Percentiles rank a stretch among this genome's conserved stretches.
Conservation (phyloP, 345 rosid genomes). For the Citrus reticulata region DNA sequence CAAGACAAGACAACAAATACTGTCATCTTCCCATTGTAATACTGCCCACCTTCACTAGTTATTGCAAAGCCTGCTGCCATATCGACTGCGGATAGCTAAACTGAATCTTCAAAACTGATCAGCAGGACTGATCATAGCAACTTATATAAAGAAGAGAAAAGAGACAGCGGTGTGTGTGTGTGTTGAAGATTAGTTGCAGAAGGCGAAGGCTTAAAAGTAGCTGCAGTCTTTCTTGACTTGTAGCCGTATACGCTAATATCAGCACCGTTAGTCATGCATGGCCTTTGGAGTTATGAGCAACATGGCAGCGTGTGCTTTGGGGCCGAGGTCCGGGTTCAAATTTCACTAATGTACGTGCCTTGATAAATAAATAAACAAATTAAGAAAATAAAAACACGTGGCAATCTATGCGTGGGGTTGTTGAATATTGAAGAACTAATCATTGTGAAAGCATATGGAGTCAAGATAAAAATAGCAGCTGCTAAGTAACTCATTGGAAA, state of each 20-base stretch:
- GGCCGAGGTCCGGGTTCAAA: too few relatives aligned
- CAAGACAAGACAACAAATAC: conserved; percentile 63
- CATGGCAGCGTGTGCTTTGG: not conserved
- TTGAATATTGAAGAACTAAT: too few relatives aligned
- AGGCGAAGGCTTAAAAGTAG: not conserved
- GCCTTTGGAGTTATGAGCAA: not conserved
- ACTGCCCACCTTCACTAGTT: conserved; percentile 17
- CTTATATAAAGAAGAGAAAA: not conserved
- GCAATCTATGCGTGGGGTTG: too few relatives aligned
- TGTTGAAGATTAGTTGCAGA: not conserved
- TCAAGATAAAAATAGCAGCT: too few relatives aligned
- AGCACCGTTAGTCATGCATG: not conserved
- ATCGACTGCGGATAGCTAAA: not conserved
- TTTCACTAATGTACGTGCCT: too few relatives aligned
- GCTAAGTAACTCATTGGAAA: too few relatives aligned
- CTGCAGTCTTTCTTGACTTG: not conserved
- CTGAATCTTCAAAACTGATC: conserved; percentile 2
- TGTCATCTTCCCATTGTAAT: conserved; percentile 55
- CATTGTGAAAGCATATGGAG: too few relatives aligned
- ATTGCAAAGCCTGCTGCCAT: conserved; percentile 37
- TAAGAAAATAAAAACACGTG: too few relatives aligned
- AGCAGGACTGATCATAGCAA: not conserved
- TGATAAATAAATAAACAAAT: too few relatives aligned
- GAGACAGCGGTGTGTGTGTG: not conserved
- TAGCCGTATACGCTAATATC: not conserved